phyloP scores from a whole-genome alignment of 345 rosid species.

The Kandelia obovata region DNA sequence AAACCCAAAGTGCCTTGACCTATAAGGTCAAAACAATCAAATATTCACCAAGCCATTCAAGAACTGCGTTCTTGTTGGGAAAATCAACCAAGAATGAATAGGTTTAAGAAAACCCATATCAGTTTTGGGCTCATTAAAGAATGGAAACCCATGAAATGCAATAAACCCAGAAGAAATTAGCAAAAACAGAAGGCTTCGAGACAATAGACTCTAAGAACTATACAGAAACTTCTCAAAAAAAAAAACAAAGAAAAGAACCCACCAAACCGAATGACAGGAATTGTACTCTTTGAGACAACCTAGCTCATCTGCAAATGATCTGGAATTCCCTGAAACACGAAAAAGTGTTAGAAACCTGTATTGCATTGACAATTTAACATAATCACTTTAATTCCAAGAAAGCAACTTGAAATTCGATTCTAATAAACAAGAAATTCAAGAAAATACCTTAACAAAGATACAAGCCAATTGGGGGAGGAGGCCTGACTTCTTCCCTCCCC shows the following conservation, averaged over 20 bases:
- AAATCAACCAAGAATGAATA: not conserved
- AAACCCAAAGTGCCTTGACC: constrained; percentile 12
- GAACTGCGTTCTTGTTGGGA: not conserved
- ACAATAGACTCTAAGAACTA: not conserved
- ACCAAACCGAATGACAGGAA: constrained; percentile 16
- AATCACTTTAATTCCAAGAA: not conserved
- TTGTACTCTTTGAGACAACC: constrained; percentile 19
- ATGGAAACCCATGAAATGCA: not conserved
- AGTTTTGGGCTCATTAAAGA: not conserved
- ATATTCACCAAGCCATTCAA: constrained; percentile 2
- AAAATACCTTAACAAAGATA: not conserved
- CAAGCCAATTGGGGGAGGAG: not conserved
- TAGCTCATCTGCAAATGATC: constrained; percentile 29
- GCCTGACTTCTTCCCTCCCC: constrained; percentile 10
- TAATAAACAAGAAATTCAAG: not conserved
- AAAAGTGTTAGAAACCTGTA: not conserved
- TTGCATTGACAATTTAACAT: no score
- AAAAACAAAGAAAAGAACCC: not conserved
- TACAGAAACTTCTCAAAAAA: not conserved
- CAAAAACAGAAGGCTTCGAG: not conserved
- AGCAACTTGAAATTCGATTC: not conserved
- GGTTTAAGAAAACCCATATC: not conserved
- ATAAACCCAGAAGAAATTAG: constrained; percentile 6
- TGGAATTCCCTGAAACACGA: not conserved
- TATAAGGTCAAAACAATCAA: constrained; percentile 5